phyloP scores from a whole-genome alignment of 1,284 basidiomycete genomes.

The Phlebopus sp. region DNA sequence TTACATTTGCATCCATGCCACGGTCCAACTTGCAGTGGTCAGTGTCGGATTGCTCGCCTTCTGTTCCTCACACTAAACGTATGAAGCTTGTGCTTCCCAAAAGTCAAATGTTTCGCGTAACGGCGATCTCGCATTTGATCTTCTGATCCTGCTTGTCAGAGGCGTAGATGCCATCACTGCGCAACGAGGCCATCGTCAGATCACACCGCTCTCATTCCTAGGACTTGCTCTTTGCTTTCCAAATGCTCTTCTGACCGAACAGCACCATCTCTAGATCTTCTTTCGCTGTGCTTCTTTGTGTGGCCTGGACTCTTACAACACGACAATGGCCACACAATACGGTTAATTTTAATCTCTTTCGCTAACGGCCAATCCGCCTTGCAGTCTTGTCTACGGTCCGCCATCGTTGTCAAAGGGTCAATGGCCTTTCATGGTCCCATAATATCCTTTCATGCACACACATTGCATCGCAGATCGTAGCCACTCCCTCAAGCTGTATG shows the following conservation, averaged over 20 bases:
- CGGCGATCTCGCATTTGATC: slow-evolving; percentile 32
- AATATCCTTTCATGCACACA: slow-evolving; percentile 3
- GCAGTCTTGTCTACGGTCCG: slow-evolving; percentile 12
- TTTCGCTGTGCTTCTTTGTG: slow-evolving; percentile 27
- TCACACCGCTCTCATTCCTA: slow-evolving; percentile 9
- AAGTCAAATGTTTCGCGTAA: slow-evolving; percentile 22
- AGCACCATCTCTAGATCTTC: slow-evolving; percentile 11
- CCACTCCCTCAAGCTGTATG: slow-evolving; percentile 12
- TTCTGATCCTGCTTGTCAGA: slow-evolving; percentile 14
- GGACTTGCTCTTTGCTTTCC: slow-evolving; percentile 11
- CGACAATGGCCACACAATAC: slow-evolving; percentile 27
- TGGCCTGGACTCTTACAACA: slow-evolving; percentile 20
- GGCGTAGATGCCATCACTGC: slow-evolving; percentile 13
- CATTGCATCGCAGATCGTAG: slow-evolving; percentile 20
- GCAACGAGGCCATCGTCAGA: slow-evolving; percentile 18
- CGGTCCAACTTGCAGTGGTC: slow-evolving; percentile 6
- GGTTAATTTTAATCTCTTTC: slow-evolving; percentile 23
- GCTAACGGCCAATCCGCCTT: slow-evolving; percentile 22
- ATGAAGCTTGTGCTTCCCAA: slow-evolving; percentile 5
- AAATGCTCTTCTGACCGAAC: slow-evolving; percentile 8
- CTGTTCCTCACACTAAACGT: not conserved
- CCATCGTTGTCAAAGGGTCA: slow-evolving; percentile 16
- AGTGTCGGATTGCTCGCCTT: slow-evolving; percentile 8
- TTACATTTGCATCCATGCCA: not conserved
- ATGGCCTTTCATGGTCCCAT: slow-evolving; percentile 12